Base-by-base conservation (phyloP, 164 flowering plant genomes). In the Aristolochia californica region DNA sequence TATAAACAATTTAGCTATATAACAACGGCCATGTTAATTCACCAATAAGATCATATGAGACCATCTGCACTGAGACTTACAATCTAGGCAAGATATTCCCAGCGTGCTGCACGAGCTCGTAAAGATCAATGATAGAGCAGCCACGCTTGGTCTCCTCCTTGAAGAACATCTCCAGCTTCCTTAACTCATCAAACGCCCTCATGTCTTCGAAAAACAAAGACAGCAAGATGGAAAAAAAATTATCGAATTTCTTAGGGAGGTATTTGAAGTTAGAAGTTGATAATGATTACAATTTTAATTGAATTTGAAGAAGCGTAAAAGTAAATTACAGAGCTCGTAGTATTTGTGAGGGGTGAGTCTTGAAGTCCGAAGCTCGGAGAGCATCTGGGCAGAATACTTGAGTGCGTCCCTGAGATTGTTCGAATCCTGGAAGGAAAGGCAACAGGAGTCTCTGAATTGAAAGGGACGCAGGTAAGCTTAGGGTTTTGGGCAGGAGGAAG, bases 61-160 rank as follows among this genome's bases (percentile, higher is more conserved):
- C 40, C 40, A 4, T 34, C 10, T 34, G 10, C 40, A 34, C 40
- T 16, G 26, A 4, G 38, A 50, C 96, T 83, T 70, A 91, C 99
- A 90, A 65, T 75, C 99, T 79, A 55, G 99, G 99, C 72, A 94
- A 78, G 48, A 94, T 84, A 75, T 94, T 94, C 13, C 99, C 99
- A 10, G 99, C 99, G 55, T 94, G 99, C 71, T 94, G 99, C 55
- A 94, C 99, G 47, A 94, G 93, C 67, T 90, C 99, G 55, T 94
- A 94, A 11, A 94, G 74, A 70, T 94, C 97, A 27, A 84, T 72
- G 25, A 90, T 74, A 0, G 96, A 79, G 70, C 97, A 88, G 28
- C 93, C 93, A 8, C 87, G 93, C 49, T 79, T 78, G 0, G 82
- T 65, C 69, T 94, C 99, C 49, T 94, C 99, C 77, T 73, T 90